Evolutionary conservation across 192 early-diverging fungal species (phyloP).

Genomic region (Spizellomyces punctatus): DNA sequence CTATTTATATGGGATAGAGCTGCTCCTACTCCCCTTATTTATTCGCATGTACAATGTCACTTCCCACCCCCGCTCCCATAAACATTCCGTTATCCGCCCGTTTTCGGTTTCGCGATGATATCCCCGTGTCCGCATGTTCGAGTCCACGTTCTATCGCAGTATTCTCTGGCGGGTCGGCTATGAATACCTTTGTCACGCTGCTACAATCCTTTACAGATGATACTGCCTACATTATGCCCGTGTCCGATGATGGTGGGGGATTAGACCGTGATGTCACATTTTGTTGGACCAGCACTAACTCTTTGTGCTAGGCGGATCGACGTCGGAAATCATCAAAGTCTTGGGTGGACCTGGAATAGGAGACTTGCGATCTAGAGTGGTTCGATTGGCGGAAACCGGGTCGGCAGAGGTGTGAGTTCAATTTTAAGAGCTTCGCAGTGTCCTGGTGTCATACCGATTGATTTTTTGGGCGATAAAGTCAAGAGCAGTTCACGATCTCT

Average conservation of each 20-base stretch:
- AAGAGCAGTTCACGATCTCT: constrained; percentile 65
- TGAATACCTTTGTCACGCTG: constrained; percentile 62
- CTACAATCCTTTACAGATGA: constrained; percentile 66
- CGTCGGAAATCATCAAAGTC: constrained; percentile 67
- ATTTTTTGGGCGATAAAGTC: constrained; percentile 13
- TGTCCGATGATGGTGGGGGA: constrained; percentile 70
- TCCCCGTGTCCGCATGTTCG: too few relatives aligned
- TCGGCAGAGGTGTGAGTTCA: constrained; percentile 44
- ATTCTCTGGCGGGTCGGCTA: constrained; percentile 80
- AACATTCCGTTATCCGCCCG: too few relatives aligned
- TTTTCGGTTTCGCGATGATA: too few relatives aligned
- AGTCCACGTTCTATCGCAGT: constrained; percentile 51
- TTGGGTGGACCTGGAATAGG: constrained; percentile 78
- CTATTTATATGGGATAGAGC: too few relatives aligned
- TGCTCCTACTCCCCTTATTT: too few relatives aligned
- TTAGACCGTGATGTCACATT: neutral
- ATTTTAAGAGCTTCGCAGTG: neutral
- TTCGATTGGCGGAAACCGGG: constrained; percentile 65
- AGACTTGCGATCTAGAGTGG: constrained; percentile 67
- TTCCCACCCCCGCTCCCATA: too few relatives aligned
- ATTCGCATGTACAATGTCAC: too few relatives aligned
- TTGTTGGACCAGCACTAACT: neutral
- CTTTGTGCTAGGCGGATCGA: constrained; percentile 36
- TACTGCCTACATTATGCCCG: constrained; percentile 69
- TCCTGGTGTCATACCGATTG: neutral